phyloP scores from a whole-genome alignment of 1,284 basidiomycete genomes.

The Mrakiaceae sp. region DNA sequence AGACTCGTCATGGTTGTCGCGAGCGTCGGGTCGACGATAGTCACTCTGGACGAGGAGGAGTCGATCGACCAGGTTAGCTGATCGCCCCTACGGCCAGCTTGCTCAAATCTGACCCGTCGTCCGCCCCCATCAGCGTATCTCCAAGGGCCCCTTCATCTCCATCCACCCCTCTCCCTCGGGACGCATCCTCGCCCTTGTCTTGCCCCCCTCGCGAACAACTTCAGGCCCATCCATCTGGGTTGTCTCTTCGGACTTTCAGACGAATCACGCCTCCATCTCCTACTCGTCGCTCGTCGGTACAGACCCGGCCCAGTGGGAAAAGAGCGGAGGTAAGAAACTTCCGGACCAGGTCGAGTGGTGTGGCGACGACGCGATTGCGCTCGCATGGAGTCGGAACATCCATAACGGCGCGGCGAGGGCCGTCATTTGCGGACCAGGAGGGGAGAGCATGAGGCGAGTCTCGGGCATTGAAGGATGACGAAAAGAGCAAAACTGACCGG shows the following conservation, averaged over 20 bases:
- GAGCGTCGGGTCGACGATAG: slow-evolving; percentile 60
- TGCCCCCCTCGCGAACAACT: slow-evolving; percentile 33
- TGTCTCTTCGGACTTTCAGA: slow-evolving; percentile 87
- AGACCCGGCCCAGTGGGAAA: slow-evolving; percentile 21
- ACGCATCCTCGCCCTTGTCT: slow-evolving; percentile 72
- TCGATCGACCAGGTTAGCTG: slow-evolving; percentile 55
- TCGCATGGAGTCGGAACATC: slow-evolving; percentile 50
- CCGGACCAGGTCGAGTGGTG: slow-evolving; percentile 78
- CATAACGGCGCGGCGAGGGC: slow-evolving; percentile 46
- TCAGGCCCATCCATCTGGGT: slow-evolving; percentile 70
- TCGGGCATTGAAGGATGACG: no score
- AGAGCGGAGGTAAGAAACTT: slow-evolving; percentile 22
- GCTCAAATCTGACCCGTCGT: neutral
- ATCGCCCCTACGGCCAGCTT: neutral
- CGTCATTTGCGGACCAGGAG: slow-evolving; percentile 80
- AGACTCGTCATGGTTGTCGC: slow-evolving; percentile 77
- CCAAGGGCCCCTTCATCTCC: slow-evolving; percentile 75
- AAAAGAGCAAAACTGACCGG: no score
- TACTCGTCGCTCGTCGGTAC: slow-evolving; percentile 3
- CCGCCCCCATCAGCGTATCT: slow-evolving; percentile 45
- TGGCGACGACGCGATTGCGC: slow-evolving; percentile 84
- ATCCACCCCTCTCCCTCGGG: slow-evolving; percentile 86
- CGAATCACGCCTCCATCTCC: slow-evolving; percentile 42
- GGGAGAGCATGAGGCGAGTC: slow-evolving; percentile 69
- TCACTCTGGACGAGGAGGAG: slow-evolving; percentile 75